Evolutionary conservation across 2,329 filamentous ascomycete species (phyloP).

Genomic region (Raffaelea albimanens): DNA sequence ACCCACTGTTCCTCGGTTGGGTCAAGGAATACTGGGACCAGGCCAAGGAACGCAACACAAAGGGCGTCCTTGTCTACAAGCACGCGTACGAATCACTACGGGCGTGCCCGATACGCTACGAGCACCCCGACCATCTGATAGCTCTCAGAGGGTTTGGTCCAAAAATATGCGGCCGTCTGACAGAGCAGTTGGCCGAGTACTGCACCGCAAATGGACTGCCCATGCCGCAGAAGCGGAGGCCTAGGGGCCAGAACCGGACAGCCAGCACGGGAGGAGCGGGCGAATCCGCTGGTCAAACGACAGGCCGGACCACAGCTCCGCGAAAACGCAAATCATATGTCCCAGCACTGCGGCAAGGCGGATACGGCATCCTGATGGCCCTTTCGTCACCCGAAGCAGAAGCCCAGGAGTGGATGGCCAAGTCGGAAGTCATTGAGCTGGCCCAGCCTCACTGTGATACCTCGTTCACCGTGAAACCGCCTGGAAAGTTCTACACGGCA

Average conservation of each 20-base stretch:
- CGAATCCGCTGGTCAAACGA: neutral
- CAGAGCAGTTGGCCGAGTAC: constrained; percentile 48
- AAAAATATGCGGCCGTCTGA: constrained; percentile 61
- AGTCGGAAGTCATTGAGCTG: constrained; percentile 55
- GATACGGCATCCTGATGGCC: constrained; percentile 62
- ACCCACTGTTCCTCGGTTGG: constrained; percentile 63
- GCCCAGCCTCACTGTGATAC: constrained; percentile 65
- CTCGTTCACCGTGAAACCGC: constrained; percentile 58
- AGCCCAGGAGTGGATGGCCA: constrained; percentile 50
- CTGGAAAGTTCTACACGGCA: constrained; percentile 65
- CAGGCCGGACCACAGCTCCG: constrained; percentile 11
- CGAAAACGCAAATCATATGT: constrained; percentile 59
- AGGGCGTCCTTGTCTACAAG: constrained; percentile 62
- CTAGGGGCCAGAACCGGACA: constrained; percentile 19
- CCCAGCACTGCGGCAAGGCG: constrained; percentile 61
- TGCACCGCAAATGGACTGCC: constrained; percentile 58
- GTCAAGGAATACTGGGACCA: constrained; percentile 69
- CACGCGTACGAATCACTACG: constrained; percentile 70
- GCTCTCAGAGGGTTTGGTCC: constrained; percentile 66
- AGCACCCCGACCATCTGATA: constrained; percentile 63
- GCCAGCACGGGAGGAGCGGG: constrained; percentile 19
- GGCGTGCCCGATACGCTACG: constrained; percentile 59
- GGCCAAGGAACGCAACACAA: constrained; percentile 59
- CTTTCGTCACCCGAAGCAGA: constrained; percentile 51
- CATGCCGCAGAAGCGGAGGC: constrained; percentile 45